These are phyloP conservation scores for Parietichytrium sp. DNA, from an alignment of 108 stramenopile species.

Conservation along the genomic window DNA sequence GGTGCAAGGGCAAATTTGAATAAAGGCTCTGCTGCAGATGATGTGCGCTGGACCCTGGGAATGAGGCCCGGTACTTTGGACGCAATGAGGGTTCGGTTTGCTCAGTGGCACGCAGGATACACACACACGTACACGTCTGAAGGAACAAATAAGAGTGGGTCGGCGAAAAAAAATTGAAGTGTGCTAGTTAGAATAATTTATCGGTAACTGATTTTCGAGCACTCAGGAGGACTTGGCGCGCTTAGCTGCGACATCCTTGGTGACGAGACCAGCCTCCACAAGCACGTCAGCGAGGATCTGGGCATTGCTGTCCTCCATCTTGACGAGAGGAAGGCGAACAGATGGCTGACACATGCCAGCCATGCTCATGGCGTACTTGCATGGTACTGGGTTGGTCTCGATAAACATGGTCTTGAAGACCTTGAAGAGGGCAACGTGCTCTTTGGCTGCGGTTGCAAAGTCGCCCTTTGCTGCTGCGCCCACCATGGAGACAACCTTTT, in stretches of 20 bases:
- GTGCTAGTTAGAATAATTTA: no score
- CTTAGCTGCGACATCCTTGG: neutral
- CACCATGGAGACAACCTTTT: conserved; percentile 28
- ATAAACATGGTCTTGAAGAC: conserved; percentile 39
- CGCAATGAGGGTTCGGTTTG: no score
- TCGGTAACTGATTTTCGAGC: no score
- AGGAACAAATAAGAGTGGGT: no score
- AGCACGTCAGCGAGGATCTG: neutral
- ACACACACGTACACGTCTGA: no score
- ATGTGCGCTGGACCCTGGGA: no score
- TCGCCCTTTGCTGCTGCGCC: conserved; percentile 21
- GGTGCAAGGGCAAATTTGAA: no score
- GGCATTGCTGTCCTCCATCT: neutral
- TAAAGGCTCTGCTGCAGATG: no score
- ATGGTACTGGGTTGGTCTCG: conserved; percentile 44
- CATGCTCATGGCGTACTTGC: conserved; percentile 35
- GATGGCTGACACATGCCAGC: neutral
- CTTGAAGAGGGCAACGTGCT: conserved; percentile 19
- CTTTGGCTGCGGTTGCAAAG: neutral
- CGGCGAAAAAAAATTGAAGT: no score
- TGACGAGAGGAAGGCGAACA: conserved; percentile 24
- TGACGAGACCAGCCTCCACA: neutral
- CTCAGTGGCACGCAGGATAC: no score
- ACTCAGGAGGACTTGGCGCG: neutral
- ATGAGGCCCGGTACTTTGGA: no score